phyloP scores from a whole-genome alignment of 495 filamentous ascomycete species.

The Xanthoparmelia taractica region DNA sequence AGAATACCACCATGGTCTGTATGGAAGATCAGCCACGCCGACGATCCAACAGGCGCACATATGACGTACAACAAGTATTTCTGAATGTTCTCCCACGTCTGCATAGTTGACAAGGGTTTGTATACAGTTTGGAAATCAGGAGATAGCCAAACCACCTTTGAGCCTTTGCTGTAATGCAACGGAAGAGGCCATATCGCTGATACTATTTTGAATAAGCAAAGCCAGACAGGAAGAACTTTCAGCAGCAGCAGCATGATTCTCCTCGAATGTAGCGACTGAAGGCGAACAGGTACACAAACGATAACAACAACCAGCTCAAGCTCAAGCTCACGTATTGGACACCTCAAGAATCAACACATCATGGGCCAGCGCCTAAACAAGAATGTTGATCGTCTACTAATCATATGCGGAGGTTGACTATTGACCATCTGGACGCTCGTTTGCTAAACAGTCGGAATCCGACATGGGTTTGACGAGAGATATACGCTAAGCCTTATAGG shows the following conservation, averaged over 20 bases:
- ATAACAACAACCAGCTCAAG: background rate
- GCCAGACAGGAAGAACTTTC: background rate
- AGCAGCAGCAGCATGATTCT: background rate
- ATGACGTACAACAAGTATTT: no score
- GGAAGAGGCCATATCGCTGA: constrained; percentile 33
- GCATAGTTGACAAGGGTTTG: constrained; percentile 4
- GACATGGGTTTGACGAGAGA: no score
- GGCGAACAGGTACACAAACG: no score
- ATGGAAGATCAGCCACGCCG: background rate
- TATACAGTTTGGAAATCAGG: constrained; percentile 22
- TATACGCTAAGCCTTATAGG: no score
- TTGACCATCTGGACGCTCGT: no score
- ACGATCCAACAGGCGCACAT: no score
- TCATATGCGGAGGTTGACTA: no score
- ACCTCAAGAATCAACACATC: no score
- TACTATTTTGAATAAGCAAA: background rate
- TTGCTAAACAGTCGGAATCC: no score
- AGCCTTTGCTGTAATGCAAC: constrained; percentile 24
- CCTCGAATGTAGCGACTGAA: background rate
- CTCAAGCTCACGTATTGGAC: background rate
- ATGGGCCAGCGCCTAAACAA: no score
- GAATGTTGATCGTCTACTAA: no score
- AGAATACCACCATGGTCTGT: constrained; percentile 5
- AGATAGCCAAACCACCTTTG: constrained; percentile 28
- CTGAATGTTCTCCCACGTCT: background rate